phyloP scores from a whole-genome alignment of 768 basidiomycete species.

The Multifurca ochricompacta region DNA sequence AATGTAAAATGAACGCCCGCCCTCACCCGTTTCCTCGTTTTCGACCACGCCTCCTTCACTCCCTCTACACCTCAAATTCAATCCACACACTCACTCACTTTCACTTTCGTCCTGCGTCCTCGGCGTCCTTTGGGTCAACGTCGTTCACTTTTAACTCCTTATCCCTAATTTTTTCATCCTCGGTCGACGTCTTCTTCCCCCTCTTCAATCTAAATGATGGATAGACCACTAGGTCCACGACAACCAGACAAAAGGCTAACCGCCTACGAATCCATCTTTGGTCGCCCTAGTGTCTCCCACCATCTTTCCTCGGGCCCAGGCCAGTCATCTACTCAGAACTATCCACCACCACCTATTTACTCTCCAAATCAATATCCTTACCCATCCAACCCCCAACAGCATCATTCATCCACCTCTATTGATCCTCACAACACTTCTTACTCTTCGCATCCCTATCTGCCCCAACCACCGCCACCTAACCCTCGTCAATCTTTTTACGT shows the following conservation, averaged over 20 bases:
- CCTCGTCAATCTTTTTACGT: conserved; percentile 37
- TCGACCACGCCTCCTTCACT: background rate
- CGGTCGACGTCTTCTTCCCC: too few species aligned
- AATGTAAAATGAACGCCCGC: background rate
- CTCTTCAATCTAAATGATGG: conserved; percentile 31
- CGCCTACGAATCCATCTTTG: conserved; percentile 86
- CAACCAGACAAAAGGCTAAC: conserved; percentile 64
- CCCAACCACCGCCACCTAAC: conserved; percentile 21
- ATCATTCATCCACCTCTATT: conserved; percentile 29
- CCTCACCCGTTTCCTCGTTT: conserved; percentile 4
- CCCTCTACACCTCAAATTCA: too few species aligned
- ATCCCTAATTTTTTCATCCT: background rate
- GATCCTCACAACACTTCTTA: conserved; percentile 40
- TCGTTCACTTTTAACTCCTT: background rate
- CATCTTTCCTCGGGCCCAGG: conserved; percentile 31
- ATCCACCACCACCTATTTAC: conserved; percentile 18
- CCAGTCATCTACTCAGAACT: conserved; percentile 20
- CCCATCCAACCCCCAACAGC: conserved; percentile 34
- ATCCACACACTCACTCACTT: background rate
- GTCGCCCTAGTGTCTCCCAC: conserved; percentile 56
- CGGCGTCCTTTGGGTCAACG: background rate
- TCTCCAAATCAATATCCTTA: conserved; percentile 28
- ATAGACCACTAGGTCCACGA: conserved; percentile 53
- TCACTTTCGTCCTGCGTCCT: background rate
- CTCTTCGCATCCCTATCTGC: conserved; percentile 26